These are phyloP conservation scores for Zelonia costaricensis DNA, from an alignment of 208 protist species.

Conservation along the genomic window DNA sequence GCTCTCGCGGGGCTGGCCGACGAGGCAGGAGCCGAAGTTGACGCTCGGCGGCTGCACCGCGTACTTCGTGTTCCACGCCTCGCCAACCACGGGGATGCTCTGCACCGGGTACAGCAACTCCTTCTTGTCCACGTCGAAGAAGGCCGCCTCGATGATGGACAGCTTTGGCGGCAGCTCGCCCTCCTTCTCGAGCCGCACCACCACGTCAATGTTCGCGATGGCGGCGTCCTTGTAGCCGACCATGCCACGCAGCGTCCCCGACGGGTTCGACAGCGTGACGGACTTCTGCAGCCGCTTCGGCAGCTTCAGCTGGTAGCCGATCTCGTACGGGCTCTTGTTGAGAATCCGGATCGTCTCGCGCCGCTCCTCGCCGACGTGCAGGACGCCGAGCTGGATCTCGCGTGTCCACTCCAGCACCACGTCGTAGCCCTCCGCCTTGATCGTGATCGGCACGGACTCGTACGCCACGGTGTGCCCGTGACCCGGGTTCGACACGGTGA, in stretches of 20 bases:
- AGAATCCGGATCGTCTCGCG: constrained; percentile 77
- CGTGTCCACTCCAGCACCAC: constrained; percentile 91
- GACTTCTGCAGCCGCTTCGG: constrained; percentile 66
- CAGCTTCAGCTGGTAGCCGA: constrained; percentile 87
- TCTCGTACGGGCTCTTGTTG: constrained; percentile 95
- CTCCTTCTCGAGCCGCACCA: constrained; percentile 73
- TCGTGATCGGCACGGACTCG: constrained; percentile 68
- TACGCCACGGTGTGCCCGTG: constrained; percentile 37
- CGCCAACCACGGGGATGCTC: constrained; percentile 74
- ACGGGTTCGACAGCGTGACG: constrained; percentile 60
- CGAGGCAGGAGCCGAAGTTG: constrained; percentile 95
- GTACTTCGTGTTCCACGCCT: constrained; percentile 91
- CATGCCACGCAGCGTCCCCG: constrained; percentile 77
- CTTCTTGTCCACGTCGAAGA: constrained; percentile 74
- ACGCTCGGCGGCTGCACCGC: constrained; percentile 90
- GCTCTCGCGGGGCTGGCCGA: constrained; percentile 73
- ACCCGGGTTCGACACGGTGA: constrained; percentile 61
- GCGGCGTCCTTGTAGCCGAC: constrained; percentile 87
- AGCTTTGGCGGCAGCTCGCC: constrained; percentile 74
- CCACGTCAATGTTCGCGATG: constrained; percentile 80
- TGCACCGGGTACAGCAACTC: constrained; percentile 89
- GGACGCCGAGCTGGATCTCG: constrained; percentile 89
- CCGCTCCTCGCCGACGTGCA: constrained; percentile 88
- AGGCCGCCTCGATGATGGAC: constrained; percentile 83
- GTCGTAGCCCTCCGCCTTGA: constrained; percentile 93